Conservation (phyloP, 2,329 filamentous ascomycete genomes). For the Lasiodiplodia hormozganensis region DNA sequence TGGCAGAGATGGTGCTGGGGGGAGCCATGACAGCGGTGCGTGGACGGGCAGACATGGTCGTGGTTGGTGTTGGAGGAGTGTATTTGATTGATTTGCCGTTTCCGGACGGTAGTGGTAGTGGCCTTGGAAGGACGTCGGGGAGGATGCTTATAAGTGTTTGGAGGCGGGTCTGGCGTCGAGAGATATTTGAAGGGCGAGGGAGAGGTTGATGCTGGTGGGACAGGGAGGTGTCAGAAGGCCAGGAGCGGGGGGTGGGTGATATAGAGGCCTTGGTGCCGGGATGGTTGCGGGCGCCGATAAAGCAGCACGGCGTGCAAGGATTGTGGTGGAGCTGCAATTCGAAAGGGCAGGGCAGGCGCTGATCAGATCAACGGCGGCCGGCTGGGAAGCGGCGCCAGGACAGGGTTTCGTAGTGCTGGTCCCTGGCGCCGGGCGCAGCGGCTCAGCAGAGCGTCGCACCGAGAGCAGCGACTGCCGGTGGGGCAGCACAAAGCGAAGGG, state of each 20-base stretch:
- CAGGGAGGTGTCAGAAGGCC: constrained; percentile 19
- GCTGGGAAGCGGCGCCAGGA: constrained; percentile 16
- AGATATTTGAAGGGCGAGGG: background rate
- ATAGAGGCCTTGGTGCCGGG: constrained; percentile 17
- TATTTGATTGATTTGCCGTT: background rate
- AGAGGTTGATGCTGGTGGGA: constrained; percentile 7
- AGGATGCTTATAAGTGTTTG: constrained; percentile 11
- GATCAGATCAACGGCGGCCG: constrained; percentile 20
- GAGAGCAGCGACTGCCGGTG: constrained; percentile 14
- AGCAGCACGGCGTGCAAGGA: constrained; percentile 24
- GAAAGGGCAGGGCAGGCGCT: constrained; percentile 18
- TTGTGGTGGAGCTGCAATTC: constrained; percentile 14
- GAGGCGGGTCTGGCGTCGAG: constrained; percentile 4
- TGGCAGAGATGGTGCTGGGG: constrained; percentile 10
- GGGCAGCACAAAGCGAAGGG: constrained; percentile 24
- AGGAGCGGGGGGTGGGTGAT: constrained; percentile 22
- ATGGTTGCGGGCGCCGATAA: constrained; percentile 19
- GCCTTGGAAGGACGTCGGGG: background rate
- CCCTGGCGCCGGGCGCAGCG: constrained; percentile 24
- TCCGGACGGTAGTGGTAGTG: background rate
- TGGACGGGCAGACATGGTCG: constrained; percentile 6
- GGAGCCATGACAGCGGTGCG: constrained; percentile 20
- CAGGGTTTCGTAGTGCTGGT: constrained; percentile 19
- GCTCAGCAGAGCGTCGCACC: constrained; percentile 23
- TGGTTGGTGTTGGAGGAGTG: background rate